Percentiles rank a stretch among this genome's conserved stretches.
phyloP scores from a whole-genome alignment of 2,329 filamentous ascomycete genomes.

The Mycosphaerella arachidis region DNA sequence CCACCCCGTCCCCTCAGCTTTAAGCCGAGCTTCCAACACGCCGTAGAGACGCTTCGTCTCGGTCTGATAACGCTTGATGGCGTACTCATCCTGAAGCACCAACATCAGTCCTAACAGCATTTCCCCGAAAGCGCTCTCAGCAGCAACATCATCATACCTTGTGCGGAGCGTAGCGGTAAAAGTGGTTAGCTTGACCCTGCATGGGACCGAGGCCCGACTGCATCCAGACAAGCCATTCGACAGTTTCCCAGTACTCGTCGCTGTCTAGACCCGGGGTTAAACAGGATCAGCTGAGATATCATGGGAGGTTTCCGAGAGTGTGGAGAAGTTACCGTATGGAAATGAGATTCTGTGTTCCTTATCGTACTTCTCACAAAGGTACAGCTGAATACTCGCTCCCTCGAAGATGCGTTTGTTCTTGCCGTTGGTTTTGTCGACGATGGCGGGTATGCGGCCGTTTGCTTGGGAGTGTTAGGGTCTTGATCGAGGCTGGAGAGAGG shows the following conservation, averaged over 20 bases:
- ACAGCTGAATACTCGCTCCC: slow-evolving; percentile 44
- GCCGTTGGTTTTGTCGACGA: slow-evolving; percentile 37
- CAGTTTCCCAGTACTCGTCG: slow-evolving; percentile 41
- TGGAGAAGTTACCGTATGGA: slow-evolving; percentile 17
- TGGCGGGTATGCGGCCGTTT: slow-evolving; percentile 47
- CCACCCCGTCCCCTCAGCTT: slow-evolving; percentile 27
- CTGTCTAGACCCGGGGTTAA: slow-evolving; percentile 2
- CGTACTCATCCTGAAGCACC: slow-evolving; percentile 36
- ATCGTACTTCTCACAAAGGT: slow-evolving; percentile 44
- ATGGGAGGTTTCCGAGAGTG: too few relatives aligned
- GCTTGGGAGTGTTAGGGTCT: slow-evolving; percentile 21
- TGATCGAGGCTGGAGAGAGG: background rate
- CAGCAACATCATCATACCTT: slow-evolving; percentile 19
- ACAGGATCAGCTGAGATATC: too few relatives aligned
- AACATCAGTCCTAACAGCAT: too few relatives aligned
- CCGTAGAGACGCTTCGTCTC: slow-evolving; percentile 47
- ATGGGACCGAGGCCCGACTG: slow-evolving; percentile 40
- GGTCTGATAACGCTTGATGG: slow-evolving; percentile 45
- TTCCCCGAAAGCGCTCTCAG: too few relatives aligned
- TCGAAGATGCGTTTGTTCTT: slow-evolving; percentile 38
- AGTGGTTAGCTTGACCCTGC: slow-evolving; percentile 47
- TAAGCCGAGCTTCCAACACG: slow-evolving; percentile 43
- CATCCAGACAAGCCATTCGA: slow-evolving; percentile 46
- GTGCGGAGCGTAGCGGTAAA: slow-evolving; percentile 41
- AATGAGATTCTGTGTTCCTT: slow-evolving; percentile 31